Percentiles rank a stretch among this genome's conserved stretches.
Conservation (phyloP, 2,329 filamentous ascomycete species). For the Trichoderma simmonsii region DNA sequence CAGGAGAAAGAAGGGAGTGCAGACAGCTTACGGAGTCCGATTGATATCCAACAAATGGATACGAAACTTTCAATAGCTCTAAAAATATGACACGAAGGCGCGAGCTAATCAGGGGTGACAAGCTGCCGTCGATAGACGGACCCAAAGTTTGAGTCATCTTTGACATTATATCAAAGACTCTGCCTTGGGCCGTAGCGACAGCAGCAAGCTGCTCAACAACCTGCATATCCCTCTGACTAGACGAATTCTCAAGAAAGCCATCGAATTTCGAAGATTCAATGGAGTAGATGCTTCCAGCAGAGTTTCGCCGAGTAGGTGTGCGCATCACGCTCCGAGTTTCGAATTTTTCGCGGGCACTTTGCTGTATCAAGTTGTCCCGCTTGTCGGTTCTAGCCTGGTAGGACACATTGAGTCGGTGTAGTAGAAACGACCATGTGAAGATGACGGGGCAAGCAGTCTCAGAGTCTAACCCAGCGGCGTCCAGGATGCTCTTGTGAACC, state of each 20-base stretch:
- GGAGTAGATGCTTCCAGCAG: constrained; percentile 59
- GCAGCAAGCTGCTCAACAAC: constrained; percentile 50
- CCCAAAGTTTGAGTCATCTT: constrained; percentile 50
- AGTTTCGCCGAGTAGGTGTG: constrained; percentile 49
- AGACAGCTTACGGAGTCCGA: constrained; percentile 66
- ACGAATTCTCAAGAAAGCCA: constrained; percentile 51
- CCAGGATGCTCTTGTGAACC: constrained; percentile 68
- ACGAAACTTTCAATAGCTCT: constrained; percentile 66
- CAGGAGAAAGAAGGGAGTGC: constrained; percentile 60
- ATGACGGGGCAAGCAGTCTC: constrained; percentile 67
- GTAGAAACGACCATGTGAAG: constrained; percentile 77
- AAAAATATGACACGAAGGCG: constrained; percentile 64
- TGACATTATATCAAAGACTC: constrained; percentile 53
- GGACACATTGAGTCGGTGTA: constrained; percentile 64
- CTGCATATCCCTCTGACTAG: constrained; percentile 50
- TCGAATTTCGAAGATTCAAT: constrained; percentile 60
- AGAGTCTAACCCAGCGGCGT: constrained; percentile 54
- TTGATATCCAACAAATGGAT: constrained; percentile 68
- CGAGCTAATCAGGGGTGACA: constrained; percentile 56
- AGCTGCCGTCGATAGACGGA: constrained; percentile 43
- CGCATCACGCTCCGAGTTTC: constrained; percentile 44
- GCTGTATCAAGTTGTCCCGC: constrained; percentile 55
- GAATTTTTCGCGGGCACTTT: constrained; percentile 57
- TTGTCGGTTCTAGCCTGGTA: constrained; percentile 61
- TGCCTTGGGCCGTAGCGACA: constrained; percentile 47